Conservation (phyloP, 2,329 filamentous ascomycete genomes). For the Whalleya microplaca region DNA sequence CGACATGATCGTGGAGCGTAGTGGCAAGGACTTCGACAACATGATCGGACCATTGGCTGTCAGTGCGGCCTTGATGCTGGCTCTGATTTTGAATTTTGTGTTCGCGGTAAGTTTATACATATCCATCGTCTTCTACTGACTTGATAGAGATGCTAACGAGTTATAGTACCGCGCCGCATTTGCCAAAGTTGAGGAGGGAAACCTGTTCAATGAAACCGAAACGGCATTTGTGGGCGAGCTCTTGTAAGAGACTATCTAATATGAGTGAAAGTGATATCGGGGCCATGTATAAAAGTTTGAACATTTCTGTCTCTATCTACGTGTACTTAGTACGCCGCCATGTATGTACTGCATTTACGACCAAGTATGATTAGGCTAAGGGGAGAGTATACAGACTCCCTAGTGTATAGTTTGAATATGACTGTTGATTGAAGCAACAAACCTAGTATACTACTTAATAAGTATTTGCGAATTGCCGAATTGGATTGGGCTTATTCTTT, state of each 20-base stretch:
- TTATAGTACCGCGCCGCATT: conserved; percentile 38
- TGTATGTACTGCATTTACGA: too few species aligned
- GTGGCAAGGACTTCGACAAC: conserved; percentile 92
- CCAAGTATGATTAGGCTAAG: too few species aligned
- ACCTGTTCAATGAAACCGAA: conserved; percentile 28
- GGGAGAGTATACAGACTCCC: too few species aligned
- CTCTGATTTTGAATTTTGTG: conserved; percentile 83
- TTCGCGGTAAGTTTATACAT: conserved; percentile 67
- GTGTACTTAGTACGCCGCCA: neutral
- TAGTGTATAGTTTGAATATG: too few species aligned
- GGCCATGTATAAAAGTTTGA: neutral
- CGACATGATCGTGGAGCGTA: conserved; percentile 80
- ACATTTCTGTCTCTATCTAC: neutral
- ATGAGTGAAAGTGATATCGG: conserved; percentile 9
- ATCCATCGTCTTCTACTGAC: neutral
- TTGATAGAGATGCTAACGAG: conserved; percentile 4
- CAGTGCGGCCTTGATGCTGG: conserved; percentile 75
- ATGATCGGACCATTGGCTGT: conserved; percentile 82
- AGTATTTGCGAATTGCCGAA: too few species aligned
- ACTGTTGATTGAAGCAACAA: too few species aligned
- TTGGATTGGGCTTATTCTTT: too few species aligned
- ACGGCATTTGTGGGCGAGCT: conserved; percentile 30
- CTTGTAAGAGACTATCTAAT: conserved; percentile 14
- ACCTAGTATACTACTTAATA: too few species aligned
- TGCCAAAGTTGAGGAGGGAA: conserved; percentile 23